Evolutionary conservation across 495 filamentous ascomycete genomes (phyloP), one percentile per base, ranked within the genome.

Genomic region (Wilcoxina mikolae): DNA sequence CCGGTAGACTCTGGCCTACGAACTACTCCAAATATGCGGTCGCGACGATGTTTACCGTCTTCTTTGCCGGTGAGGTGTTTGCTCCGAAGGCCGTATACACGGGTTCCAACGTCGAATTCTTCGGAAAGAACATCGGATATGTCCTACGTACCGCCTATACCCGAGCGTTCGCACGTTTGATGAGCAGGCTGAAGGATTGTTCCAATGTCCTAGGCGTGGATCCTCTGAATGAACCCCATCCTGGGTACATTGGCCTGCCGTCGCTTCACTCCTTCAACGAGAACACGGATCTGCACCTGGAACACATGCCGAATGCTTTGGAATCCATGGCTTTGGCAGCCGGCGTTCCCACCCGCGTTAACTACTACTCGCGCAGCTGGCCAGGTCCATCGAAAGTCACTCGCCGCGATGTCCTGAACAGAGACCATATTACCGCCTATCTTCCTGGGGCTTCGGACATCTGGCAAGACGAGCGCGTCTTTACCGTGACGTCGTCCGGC

Each of bases 11-110:
- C 12, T 66, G 63, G 63, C 62, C 63, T 22, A 66, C 63, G 27
- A 66, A 66, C 17, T 66, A 66, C 54, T 60, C 78, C 44, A 81
- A 93, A 38, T 73, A 95, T 24, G 87, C 82, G 4, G 86, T 85
- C 50, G 85, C 86, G 58, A 85, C 85, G 42, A 89, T 96, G 61
- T 96, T 95, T 64, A 95, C 91, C 0, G 68, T 95, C 28, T 98
- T 95, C 70, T 96, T 89, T 68, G 83, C 70, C 3, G 82, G 82
- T 1, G 72, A 72, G 38, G 78, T 81, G 54, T 85, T 84, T 67
- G 80, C 83, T 1, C 83, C 83, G 1, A 83, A 82, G 56, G 82
- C 82, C 12, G 75, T 85, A 4, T 60, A 63, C 48, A 78, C 83
- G 33, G 63, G 63, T 0, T 18, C 52, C 3, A 46, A 57, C 10